Evolutionary conservation across 352 stramenopile genomes (phyloP).

Genomic region (Pythium dissimile): DNA sequence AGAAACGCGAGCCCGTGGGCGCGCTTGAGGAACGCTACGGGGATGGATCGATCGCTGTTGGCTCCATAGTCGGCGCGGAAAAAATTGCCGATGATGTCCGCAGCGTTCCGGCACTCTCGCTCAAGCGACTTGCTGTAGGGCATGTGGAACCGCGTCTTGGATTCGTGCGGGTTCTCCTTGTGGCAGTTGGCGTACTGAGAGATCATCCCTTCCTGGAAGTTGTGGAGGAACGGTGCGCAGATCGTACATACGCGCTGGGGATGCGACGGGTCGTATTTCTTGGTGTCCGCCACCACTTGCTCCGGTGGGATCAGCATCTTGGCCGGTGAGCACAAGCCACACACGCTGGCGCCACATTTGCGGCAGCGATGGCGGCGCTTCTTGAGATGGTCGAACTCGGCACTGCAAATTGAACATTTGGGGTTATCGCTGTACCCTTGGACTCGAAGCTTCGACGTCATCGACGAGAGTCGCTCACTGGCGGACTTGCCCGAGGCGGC

Average conservation of each 20-base stretch:
- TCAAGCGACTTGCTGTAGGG: slow-evolving; percentile 73
- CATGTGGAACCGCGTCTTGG: slow-evolving; percentile 68
- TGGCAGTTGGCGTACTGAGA: slow-evolving; percentile 76
- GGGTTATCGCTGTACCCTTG: slow-evolving; percentile 52
- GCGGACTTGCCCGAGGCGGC: slow-evolving; percentile 3
- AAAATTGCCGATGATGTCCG: slow-evolving; percentile 81
- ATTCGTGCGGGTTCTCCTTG: slow-evolving; percentile 77
- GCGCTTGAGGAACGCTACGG: slow-evolving; percentile 74
- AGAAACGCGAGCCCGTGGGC: slow-evolving; percentile 83
- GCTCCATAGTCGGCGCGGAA: slow-evolving; percentile 64
- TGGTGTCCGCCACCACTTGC: slow-evolving; percentile 46
- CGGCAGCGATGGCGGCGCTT: slow-evolving; percentile 65
- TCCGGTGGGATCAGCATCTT: slow-evolving; percentile 77
- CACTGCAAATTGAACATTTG: slow-evolving; percentile 74
- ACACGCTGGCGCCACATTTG: slow-evolving; percentile 71
- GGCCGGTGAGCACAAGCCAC: slow-evolving; percentile 60
- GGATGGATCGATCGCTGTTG: slow-evolving; percentile 75
- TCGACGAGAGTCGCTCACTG: slow-evolving; percentile 13
- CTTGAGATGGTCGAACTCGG: slow-evolving; percentile 70
- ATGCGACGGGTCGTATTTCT: slow-evolving; percentile 66
- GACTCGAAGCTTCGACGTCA: slow-evolving; percentile 27
- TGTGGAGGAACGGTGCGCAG: slow-evolving; percentile 72
- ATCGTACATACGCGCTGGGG: slow-evolving; percentile 82
- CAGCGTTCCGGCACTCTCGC: slow-evolving; percentile 68
- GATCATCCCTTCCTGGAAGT: slow-evolving; percentile 66